phyloP scores from a whole-genome alignment of 1,139 yeast genomes.

The Kodamaea suecica region DNA sequence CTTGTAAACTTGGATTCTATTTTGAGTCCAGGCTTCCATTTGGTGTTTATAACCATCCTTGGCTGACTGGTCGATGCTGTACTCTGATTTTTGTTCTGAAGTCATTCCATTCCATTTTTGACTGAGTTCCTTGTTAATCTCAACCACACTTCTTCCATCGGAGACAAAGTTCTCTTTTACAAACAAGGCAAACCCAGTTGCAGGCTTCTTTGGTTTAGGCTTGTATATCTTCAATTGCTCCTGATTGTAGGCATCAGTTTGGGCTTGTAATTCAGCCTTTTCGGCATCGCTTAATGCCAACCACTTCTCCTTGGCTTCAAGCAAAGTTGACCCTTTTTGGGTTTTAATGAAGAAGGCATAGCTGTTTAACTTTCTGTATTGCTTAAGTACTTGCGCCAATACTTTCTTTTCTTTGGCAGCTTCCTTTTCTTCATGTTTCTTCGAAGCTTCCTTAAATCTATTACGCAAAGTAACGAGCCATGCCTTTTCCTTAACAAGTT shows the following conservation, averaged over 20 bases:
- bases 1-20: conserved; percentile 24
- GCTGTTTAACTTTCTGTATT: conserved; percentile 26
- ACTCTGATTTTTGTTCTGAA: conserved; percentile 28
- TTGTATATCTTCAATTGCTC: conserved; percentile 24
- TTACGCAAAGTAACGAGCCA: conserved; percentile 19
- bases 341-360: conserved; percentile 31
- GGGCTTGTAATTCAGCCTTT: conserved; percentile 21
- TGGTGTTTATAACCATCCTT: conserved; percentile 20
- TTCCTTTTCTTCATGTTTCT: conserved; percentile 15
- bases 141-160: conserved; percentile 23
- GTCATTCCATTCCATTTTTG: conserved; percentile 31
- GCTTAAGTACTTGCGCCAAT: conserved; percentile 26
- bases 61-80: conserved; percentile 20
- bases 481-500: conserved; percentile 25
- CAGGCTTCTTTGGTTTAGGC: conserved; percentile 37
- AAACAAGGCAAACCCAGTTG: conserved; percentile 29
- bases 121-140: conserved; percentile 26
- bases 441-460: conserved; percentile 18
- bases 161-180: conserved; percentile 27
- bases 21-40: conserved; percentile 28
- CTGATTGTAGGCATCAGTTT: conserved; percentile 30
- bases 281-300: conserved; percentile 25
- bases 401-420: conserved; percentile 16
- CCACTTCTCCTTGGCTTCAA: conserved; percentile 25
- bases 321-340: conserved; percentile 15